A percentile compares a stretch with the other conserved stretches of the same genome.
phyloP scores from a whole-genome alignment of 2,329 filamentous ascomycete species.

The Sporothrix curviconia region DNA sequence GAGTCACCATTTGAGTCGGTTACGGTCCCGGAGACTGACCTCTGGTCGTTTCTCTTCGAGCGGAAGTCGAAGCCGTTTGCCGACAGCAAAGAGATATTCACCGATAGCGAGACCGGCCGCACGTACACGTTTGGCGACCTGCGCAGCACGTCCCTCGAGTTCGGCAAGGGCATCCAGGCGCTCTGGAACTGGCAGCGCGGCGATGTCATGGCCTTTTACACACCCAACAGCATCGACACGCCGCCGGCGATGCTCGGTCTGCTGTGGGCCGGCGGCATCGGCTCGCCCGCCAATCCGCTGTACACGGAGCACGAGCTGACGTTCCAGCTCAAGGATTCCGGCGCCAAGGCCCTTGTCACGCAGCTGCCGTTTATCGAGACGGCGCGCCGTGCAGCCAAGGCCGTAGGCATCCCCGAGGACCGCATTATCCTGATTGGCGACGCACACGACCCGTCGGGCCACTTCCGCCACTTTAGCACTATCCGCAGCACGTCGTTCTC shows the following conservation, averaged over 20 bases:
- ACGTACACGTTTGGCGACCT: constrained; percentile 66
- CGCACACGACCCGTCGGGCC: constrained; percentile 49
- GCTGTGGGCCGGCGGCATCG: constrained; percentile 74
- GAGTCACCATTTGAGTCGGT: constrained; percentile 58
- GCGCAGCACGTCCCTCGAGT: constrained; percentile 60
- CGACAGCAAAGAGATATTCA: constrained; percentile 77
- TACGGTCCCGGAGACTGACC: constrained; percentile 65
- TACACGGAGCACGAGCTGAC: constrained; percentile 80
- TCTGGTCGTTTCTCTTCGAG: constrained; percentile 76
- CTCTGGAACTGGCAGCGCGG: constrained; percentile 73
- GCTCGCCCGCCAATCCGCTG: constrained; percentile 81
- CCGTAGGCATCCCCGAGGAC: constrained; percentile 63
- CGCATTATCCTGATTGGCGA: constrained; percentile 73
- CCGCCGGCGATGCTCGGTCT: constrained; percentile 70
- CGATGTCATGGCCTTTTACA: constrained; percentile 76
- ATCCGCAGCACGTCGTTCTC: constrained; percentile 51
- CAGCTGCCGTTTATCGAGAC: constrained; percentile 59
- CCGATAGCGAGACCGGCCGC: constrained; percentile 62
- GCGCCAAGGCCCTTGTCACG: constrained; percentile 68
- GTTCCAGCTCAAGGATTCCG: constrained; percentile 74
- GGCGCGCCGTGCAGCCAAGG: constrained; percentile 60
- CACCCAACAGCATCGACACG: constrained; percentile 81
- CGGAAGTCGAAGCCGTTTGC: constrained; percentile 57
- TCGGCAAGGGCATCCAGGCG: constrained; percentile 71
- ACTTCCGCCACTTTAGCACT: constrained; percentile 65